Evolutionary conservation across 768 basidiomycete species (phyloP), one percentile per base, ranked within the genome.

Genomic region (Kondoa malvinella): DNA sequence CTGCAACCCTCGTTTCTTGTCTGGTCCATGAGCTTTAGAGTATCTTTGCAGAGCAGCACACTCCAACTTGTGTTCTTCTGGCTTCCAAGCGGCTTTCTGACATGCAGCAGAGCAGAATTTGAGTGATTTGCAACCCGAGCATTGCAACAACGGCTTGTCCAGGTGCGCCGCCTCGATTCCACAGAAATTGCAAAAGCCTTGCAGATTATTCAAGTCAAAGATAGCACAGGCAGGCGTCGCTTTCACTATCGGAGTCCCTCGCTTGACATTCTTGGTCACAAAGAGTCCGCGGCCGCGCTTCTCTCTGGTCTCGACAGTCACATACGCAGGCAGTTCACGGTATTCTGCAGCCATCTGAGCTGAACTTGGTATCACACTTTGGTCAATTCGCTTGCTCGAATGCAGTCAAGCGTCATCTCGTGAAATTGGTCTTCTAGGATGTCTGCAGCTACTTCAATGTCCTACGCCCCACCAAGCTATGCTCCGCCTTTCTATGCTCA

Each of bases 1-100:
- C 34, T 40, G 3, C 62, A 33, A 16, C 17, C 58, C 30, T 15
- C 16, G 40, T 32, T 34, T 50, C 12, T 8, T 21, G 30, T 58
- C 56, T 2, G 56, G 15, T 14, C 3, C 8, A 29, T 66, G 3
- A 30, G 29, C 27, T 26, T 31, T 17, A 3, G 67, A 17, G 64
- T 31, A 64, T 12, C 64, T 8, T 61, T 56, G 64, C 8, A 92
- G 77, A 0, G 88, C 85, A 3, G 70, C 67, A 73, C 94, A 96
- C 80, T 96, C 92, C 1, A 77, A 76, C 76, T 86, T 88, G 76
- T 95, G 92, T 1, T 82, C 34, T 0, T 73, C 26, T 91, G 67
- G 69, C 32, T 26, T 34, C 32, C 89, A 91, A 71, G 89, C 89
- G 31, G 76, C 74, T 56, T 78, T 83, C 78, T 90, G 88, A 73